Evolutionary conservation across 2,329 filamentous ascomycete species (phyloP), one percentile per base, ranked within the genome.

Genomic region (Scytalidium lignicola): DNA sequence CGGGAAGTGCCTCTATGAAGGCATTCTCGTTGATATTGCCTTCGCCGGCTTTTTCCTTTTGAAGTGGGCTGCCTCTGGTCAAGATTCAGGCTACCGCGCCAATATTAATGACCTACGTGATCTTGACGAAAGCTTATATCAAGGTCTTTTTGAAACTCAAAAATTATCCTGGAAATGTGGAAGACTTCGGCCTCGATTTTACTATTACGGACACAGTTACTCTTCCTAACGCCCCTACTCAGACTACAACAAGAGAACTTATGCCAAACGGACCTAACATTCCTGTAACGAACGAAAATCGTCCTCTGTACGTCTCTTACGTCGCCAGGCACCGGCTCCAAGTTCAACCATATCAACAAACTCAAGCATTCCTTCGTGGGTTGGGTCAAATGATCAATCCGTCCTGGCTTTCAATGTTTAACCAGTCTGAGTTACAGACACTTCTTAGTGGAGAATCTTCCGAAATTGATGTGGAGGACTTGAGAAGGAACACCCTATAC

Each of bases 391-490:
- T 99, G 63, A 93, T 99, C 56, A 86, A 91, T 51, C 91, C 92
- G 0, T 82, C 82, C 3, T 99, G 93, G 93, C 78, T 99, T 3
- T 90, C 86, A 60, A 97, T 99, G 93, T 99, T 99, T 74, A 99
- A 99, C 67, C 92, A 96, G 66, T 82, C 82, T 2, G 93, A 99
- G 66, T 78, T 99, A 3, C 93, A 97, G 69, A 93, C 89, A 1
- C 83, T 99, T 5, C 87, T 99, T 15, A 89, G 90, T 47, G 93
- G 93, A 41, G 90, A 95, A 59, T 85, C 83, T 22, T 85, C 85
- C 9, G 84, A 88, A 53, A 95, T 99, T 51, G 86, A 96, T 61
- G 78, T 99, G 29, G 82, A 86, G 22, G 93, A 99, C 65, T 76
- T 97, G 39, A 82, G 91, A 20, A 75, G 75, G 47, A 88, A 97